phyloP scores from a whole-genome alignment of 1,139 yeast genomes.

The Ashbya aceris region DNA sequence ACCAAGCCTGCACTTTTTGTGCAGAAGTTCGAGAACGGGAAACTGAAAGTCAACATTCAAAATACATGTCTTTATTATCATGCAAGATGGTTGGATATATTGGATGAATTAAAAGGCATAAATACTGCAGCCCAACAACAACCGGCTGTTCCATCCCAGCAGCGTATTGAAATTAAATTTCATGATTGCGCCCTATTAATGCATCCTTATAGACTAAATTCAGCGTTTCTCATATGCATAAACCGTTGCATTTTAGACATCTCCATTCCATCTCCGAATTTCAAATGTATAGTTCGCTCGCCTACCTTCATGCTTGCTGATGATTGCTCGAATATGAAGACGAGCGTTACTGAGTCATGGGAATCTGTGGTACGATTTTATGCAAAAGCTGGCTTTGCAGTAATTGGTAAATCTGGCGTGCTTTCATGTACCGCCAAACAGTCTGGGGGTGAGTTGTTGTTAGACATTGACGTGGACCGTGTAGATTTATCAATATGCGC shows the following conservation, averaged over 20 bases:
- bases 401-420: conserved; percentile 18
- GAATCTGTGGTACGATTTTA: conserved; percentile 13
- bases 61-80: conserved; percentile 43
- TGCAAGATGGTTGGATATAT: conserved; percentile 43
- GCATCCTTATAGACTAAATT: conserved; percentile 51
- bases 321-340: conserved; percentile 35
- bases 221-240: conserved; percentile 40
- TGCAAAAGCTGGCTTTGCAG: conserved; percentile 19
- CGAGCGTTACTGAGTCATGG: conserved; percentile 22
- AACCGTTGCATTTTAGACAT: conserved; percentile 30
- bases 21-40: conserved; percentile 23
- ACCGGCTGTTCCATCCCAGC: neutral
- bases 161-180: conserved; percentile 34
- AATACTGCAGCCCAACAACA: neutral
- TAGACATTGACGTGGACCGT: conserved; percentile 43
- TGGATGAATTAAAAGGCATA: conserved; percentile 4
- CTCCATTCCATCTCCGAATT: conserved; percentile 15
- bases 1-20: conserved; percentile 31
- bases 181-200: conserved; percentile 48
- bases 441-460: conserved; percentile 27
- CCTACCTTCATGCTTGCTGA: conserved; percentile 47
- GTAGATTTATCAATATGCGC: conserved; percentile 61
- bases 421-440: conserved; percentile 4
- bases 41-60: conserved; percentile 35
- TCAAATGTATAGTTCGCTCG: conserved; percentile 40